Conservation (phyloP, 148 eudicot genomes). For the Suaeda aralocaspica region DNA sequence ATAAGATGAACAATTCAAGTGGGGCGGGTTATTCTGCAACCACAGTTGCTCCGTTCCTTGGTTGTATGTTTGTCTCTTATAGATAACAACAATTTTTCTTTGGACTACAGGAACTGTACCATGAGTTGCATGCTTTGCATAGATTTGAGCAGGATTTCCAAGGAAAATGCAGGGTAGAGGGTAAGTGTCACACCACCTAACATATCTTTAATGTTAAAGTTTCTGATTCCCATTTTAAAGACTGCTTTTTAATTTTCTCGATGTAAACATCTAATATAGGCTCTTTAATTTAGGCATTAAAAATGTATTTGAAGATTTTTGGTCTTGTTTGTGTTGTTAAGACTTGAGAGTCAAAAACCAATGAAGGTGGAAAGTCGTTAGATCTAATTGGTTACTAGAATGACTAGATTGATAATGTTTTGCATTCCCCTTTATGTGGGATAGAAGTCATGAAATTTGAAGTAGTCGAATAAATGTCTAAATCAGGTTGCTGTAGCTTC, state of each 20-base stretch:
- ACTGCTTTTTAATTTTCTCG: background rate
- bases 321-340: background rate
- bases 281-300: background rate
- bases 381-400: background rate
- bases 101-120: constrained; percentile 38
- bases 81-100: background rate
- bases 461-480: too few species aligned
- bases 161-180: constrained; percentile 29
- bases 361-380: background rate
- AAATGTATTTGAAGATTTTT: too few species aligned
- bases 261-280: background rate
- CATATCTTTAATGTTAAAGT: background rate
- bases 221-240: background rate
- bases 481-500: too few species aligned
- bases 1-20: background rate
- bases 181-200: constrained; percentile 17
- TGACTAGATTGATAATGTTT: background rate
- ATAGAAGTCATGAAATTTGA: background rate
- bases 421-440: background rate
- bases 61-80: constrained; percentile 2
- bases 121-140: constrained; percentile 41
- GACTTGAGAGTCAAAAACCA: background rate
- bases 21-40: background rate
- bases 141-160: constrained; percentile 41
- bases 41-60: background rate